These are phyloP conservation scores for Coniochaeta sp. DNA, from an alignment of 2,329 filamentous ascomycete genomes.

Conservation along the genomic window DNA sequence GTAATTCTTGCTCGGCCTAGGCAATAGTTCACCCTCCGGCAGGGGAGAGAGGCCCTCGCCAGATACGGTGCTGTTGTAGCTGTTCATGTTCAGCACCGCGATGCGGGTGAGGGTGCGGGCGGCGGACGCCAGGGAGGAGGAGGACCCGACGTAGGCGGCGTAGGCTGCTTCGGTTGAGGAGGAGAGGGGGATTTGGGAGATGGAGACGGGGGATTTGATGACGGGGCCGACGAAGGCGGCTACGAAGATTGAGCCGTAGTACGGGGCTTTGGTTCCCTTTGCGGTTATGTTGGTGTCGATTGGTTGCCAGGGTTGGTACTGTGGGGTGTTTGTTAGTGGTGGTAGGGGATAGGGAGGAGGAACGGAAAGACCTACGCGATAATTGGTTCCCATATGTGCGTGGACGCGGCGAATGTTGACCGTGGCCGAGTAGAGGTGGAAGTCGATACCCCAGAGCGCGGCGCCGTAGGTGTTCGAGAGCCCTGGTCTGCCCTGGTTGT, in stretches of 20 bases:
- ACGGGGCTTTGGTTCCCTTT: slow-evolving; percentile 54
- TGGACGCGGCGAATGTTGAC: slow-evolving; percentile 50
- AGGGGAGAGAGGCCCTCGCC: slow-evolving; percentile 23
- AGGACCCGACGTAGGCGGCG: slow-evolving; percentile 35
- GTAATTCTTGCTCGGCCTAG: slow-evolving; percentile 7
- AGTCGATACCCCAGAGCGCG: slow-evolving; percentile 58
- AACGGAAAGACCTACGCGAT: slow-evolving; percentile 36
- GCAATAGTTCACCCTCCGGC: slow-evolving; percentile 13
- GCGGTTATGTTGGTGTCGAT: slow-evolving; percentile 39
- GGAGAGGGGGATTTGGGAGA: slow-evolving; percentile 39
- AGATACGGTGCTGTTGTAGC: slow-evolving; percentile 51
- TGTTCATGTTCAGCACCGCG: slow-evolving; percentile 49
- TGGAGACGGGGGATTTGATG: slow-evolving; percentile 25
- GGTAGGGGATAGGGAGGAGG: neutral
- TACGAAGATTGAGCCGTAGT: slow-evolving; percentile 55
- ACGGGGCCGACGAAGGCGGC: slow-evolving; percentile 46
- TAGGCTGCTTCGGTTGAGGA: slow-evolving; percentile 43
- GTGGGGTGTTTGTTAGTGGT: slow-evolving; percentile 1
- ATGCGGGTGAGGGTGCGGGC: slow-evolving; percentile 33
- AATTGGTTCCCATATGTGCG: slow-evolving; percentile 60
- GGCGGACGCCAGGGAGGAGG: slow-evolving; percentile 17
- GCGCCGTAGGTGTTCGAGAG: slow-evolving; percentile 60
- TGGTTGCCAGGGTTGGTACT: slow-evolving; percentile 55
- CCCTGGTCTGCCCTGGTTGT: slow-evolving; percentile 53
- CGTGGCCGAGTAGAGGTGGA: slow-evolving; percentile 50